Conservation (phyloP, 2,329 filamentous ascomycete genomes). For the Ophiostoma perfectum region DNA sequence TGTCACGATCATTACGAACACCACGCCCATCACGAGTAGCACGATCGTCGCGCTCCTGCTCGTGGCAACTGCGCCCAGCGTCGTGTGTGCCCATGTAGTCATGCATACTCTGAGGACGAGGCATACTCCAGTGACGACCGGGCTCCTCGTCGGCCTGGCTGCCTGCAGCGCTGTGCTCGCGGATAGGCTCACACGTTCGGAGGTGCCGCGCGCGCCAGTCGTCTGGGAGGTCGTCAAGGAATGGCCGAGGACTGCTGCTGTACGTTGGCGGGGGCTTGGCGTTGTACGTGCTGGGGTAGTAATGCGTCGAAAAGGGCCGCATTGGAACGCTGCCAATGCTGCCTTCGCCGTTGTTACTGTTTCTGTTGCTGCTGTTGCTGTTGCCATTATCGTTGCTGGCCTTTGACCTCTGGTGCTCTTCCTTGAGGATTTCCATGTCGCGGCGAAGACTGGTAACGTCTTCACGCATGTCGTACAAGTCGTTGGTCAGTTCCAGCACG, state of each 20-base stretch:
- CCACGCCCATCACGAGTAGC: not conserved
- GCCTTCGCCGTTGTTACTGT: not conserved
- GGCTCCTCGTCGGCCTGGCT: not conserved
- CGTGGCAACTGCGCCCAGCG: not conserved
- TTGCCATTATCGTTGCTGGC: not conserved
- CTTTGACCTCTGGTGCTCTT: not conserved
- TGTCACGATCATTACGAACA: not conserved
- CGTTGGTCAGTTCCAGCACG: not conserved
- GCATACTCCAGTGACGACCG: not conserved
- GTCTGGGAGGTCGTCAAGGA: not conserved
- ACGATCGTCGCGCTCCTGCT: not conserved
- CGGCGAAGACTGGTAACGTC: not conserved
- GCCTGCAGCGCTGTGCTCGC: not conserved
- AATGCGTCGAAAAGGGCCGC: not conserved
- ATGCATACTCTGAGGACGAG: not conserved
- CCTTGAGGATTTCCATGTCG: not conserved
- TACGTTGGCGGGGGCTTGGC: not conserved
- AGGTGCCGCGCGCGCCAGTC: not conserved
- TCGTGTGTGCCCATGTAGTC: conserved; percentile 6
- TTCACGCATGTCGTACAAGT: not conserved
- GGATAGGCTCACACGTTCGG: not conserved
- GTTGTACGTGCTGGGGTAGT: not conserved
- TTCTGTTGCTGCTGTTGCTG: not conserved
- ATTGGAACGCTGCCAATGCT: not conserved
- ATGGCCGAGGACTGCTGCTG: not conserved